Base-by-base conservation (phyloP, 2,329 filamentous ascomycete species). In the Diatrype stigma region DNA sequence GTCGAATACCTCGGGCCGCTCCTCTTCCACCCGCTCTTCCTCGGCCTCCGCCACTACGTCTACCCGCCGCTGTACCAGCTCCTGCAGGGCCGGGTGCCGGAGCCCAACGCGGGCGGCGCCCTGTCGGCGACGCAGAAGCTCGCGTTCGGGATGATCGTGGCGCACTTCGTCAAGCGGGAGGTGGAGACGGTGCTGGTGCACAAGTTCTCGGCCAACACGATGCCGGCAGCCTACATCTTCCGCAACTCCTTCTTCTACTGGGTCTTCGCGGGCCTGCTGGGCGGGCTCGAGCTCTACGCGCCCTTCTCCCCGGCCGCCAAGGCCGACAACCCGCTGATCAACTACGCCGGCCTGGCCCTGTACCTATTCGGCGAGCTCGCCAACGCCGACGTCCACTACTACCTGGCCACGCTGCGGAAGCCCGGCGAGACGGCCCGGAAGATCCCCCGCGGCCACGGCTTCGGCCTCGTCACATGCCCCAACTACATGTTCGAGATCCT, bases 221-320 rank as follows among this genome's bases (percentile, higher is more conserved):
- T 99, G 94, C 94, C 94, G 17, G 80, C 82, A 52, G 74, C 73
- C 66, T 96, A 96, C 77, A 90, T 99, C 67, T 87, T 96, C 81
- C 94, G 93, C 73, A 99, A 99, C 80, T 90, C 86, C 59, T 82
- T 81, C 59, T 93, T 96, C 77, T 99, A 99, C 82, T 99, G 94
- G 94, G 64, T 86, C 32, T 72, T 93, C 50, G 86, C 87, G 4
- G 94, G 94, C 46, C 66, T 91, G 23, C 82, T 94, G 63, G 84
- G 93, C 63, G 90, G 90, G 42, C 87, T 87, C 73, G 92, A 87
- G 77, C 82, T 94, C 62, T 97, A 97, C 75, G 79, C 82, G 11
- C 92, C 92, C 6, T 80, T 74, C 57, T 85, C 87, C 4, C 77
- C 83, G 16, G 82, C 90, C 1, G 85, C 88, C 26, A 74, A 72